phyloP scores from a whole-genome alignment of 2,329 filamentous ascomycete genomes.

The Phoma sp. region DNA sequence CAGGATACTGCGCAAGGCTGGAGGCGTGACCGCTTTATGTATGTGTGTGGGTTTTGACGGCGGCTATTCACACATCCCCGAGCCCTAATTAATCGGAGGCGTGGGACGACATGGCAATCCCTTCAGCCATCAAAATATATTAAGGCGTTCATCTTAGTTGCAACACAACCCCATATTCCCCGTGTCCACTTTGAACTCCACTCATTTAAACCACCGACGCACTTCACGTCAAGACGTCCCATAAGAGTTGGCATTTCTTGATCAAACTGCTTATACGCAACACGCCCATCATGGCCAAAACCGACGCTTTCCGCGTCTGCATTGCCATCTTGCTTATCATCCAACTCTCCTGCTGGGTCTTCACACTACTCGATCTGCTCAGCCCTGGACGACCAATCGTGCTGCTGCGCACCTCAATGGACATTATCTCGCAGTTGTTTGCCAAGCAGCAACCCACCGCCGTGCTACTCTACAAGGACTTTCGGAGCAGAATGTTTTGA shows the following conservation, averaged over 20 bases:
- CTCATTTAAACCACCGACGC: neutral
- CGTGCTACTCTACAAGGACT: constrained; percentile 25
- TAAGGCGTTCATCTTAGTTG: constrained; percentile 5
- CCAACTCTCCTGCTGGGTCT: constrained; percentile 39
- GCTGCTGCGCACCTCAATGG: constrained; percentile 28
- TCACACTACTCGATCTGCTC: constrained; percentile 40
- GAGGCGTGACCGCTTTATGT: constrained; percentile 17
- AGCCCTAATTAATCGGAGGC: constrained; percentile 3
- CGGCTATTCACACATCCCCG: neutral
- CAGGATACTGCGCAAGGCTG: constrained; percentile 6
- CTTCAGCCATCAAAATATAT: constrained; percentile 3
- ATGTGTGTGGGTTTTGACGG: constrained; percentile 5
- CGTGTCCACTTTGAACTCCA: constrained; percentile 7
- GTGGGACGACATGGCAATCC: constrained; percentile 9
- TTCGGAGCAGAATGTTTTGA: constrained; percentile 21
- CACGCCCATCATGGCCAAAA: constrained; percentile 32
- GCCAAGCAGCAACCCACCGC: constrained; percentile 25
- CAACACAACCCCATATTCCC: constrained; percentile 6
- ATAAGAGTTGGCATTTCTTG: neutral
- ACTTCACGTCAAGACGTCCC: neutral
- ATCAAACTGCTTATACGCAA: neutral
- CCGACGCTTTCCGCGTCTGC: constrained; percentile 35
- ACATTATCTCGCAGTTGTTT: constrained; percentile 23
- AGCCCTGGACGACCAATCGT: constrained; percentile 35
- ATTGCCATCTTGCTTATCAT: constrained; percentile 39